These are phyloP conservation scores for Mucor lusitanicus DNA, from an alignment of 371 early-diverging fungal genomes.

Conservation along the genomic window DNA sequence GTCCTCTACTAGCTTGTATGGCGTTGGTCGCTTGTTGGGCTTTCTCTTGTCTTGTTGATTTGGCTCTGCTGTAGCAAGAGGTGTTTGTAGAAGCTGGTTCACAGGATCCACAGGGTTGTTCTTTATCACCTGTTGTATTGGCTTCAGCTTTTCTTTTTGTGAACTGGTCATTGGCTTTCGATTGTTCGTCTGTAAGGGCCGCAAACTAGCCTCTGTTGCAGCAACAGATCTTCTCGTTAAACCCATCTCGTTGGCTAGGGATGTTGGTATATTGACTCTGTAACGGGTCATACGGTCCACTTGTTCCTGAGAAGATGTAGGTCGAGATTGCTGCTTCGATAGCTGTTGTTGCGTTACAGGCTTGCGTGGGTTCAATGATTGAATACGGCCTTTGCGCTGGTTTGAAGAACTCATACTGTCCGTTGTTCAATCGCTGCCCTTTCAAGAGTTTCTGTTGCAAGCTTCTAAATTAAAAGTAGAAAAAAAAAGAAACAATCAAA, in stretches of 20 bases:
- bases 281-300: not conserved
- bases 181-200: not conserved
- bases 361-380: not conserved
- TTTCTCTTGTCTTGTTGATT: not conserved
- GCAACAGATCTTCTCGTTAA: not conserved
- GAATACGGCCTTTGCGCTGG: not conserved
- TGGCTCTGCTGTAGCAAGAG: not conserved
- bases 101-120: not conserved
- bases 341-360: not conserved
- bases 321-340: not conserved
- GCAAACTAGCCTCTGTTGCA: not conserved
- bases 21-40: not conserved
- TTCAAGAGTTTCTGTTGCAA: too few species aligned
- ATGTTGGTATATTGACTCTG: not conserved
- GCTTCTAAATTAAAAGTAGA: too few species aligned
- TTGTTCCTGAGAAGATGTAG: not conserved
- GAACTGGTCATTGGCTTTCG: not conserved
- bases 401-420: not conserved
- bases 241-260: not conserved
- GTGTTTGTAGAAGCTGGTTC: not conserved
- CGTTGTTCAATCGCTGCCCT: not conserved
- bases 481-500: too few species aligned
- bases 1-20: slow-evolving; percentile 16
- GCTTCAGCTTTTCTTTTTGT: not conserved
- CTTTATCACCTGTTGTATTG: not conserved